phyloP scores from a whole-genome alignment of 2,329 filamentous ascomycete genomes.

The Aschersonia sp. region DNA sequence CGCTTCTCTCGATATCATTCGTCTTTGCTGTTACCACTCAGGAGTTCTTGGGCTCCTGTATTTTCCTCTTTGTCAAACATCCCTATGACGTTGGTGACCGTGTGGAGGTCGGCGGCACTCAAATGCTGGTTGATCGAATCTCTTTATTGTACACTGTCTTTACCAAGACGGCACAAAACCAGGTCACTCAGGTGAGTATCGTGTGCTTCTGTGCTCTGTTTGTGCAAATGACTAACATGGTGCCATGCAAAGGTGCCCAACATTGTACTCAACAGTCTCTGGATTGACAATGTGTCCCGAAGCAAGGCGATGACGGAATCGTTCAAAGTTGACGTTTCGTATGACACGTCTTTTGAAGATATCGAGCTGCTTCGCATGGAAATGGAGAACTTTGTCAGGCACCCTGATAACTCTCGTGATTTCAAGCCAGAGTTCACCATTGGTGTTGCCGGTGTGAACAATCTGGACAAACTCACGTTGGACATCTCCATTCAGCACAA shows the following conservation, averaged over 20 bases:
- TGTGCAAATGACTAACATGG: constrained; percentile 1
- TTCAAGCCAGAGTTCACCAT: constrained; percentile 77
- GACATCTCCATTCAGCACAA: constrained; percentile 82
- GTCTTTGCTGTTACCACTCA: constrained; percentile 85
- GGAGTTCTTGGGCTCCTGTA: constrained; percentile 94
- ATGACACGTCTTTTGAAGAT: constrained; percentile 79
- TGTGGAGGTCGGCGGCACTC: constrained; percentile 59
- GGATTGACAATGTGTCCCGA: constrained; percentile 87
- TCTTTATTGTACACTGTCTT: constrained; percentile 90
- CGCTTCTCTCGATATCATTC: constrained; percentile 89
- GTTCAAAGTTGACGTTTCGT: constrained; percentile 66
- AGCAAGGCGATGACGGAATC: constrained; percentile 85
- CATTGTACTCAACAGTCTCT: constrained; percentile 79
- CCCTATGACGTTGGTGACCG: constrained; percentile 93
- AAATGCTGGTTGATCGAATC: constrained; percentile 81
- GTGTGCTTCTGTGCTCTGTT: no score
- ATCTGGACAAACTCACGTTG: constrained; percentile 78
- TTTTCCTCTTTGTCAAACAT: constrained; percentile 98
- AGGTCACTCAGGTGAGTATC: constrained; percentile 42
- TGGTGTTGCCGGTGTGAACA: constrained; percentile 62
- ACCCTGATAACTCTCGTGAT: constrained; percentile 77
- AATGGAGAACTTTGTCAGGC: constrained; percentile 70
- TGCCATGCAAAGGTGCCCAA: constrained; percentile 54
- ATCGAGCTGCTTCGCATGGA: constrained; percentile 73
- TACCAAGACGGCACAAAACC: constrained; percentile 66